Evolutionary conservation across 495 filamentous ascomycete genomes (phyloP), one percentile per base, ranked within the genome.

Genomic region (Elaphomyces granulatus): DNA sequence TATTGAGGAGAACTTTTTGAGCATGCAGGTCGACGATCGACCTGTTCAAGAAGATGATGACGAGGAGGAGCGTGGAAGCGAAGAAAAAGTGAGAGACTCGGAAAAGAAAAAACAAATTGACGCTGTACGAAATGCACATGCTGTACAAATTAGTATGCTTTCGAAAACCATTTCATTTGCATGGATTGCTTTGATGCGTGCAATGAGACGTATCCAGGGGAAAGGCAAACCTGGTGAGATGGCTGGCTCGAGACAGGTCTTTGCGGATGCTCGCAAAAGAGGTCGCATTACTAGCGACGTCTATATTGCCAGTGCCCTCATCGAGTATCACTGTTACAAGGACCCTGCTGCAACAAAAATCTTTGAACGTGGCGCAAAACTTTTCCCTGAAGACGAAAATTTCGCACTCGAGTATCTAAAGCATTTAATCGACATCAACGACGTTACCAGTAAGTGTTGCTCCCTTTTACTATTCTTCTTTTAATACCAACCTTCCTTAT

Each of bases 271-370:
- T 37, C 72, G 90, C 12, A 79, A 78, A 44, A 72, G 76, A 43
- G 90, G 90, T 17, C 79, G 83, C 19, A 74, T 98, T 21, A 92
- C 80, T 14, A 87, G 83, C 45, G 90, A 94, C 56, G 84, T 94
- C 15, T 98, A 96, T 53, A 78, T 93, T 40, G 88, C 83, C 6
- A 62, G 78, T 50, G 88, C 90, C 18, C 68, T 93, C 40, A 81
- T 96, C 49, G 90, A 98, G 49, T 87, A 90, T 56, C 78, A 87
- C 50, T 90, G 90, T 47, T 98, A 98, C 57, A 87, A 93, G 49
- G 90, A 96, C 43, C 74, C 77, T 2, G 81, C 87, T 0, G 88
- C 85, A 4, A 81, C 80, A 20, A 93, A 84, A 59, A 95, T 98
- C 40, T 96, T 94, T 53, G 92, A 98, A 45, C 76, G 87, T 20